Percentiles rank a stretch among this genome's conserved stretches.
phyloP scores from a whole-genome alignment of 2,329 filamentous ascomycete genomes.

The Dactylellina haptotyla region DNA sequence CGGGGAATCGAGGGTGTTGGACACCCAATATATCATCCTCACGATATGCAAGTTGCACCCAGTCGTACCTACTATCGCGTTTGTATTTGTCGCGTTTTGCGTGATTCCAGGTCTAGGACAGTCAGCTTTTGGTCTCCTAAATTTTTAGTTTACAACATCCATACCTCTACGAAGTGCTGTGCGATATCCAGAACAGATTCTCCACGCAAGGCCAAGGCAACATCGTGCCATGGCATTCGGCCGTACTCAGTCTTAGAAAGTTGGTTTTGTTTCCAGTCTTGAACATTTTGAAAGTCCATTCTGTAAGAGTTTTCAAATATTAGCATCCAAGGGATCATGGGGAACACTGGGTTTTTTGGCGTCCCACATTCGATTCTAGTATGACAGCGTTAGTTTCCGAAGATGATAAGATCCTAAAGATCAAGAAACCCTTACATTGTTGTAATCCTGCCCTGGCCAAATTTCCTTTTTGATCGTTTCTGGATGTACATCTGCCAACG shows the following conservation, averaged over 20 bases:
- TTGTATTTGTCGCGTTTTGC: constrained; percentile 97
- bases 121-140: constrained; percentile 7
- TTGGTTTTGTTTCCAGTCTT: constrained; percentile 93
- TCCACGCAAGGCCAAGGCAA: constrained; percentile 88
- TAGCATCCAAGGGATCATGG: constrained; percentile 76
- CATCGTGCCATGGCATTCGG: constrained; percentile 98
- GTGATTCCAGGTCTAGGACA: constrained; percentile 86
- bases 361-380: constrained; percentile 46
- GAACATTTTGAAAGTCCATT: constrained; percentile 88
- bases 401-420: no score
- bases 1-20: constrained; percentile 86
- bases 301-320: constrained; percentile 3
- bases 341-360: neutral
- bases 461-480: constrained; percentile 82
- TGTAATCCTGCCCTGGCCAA: constrained; percentile 96
- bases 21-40: constrained; percentile 87
- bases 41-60: constrained; percentile 81
- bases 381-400: neutral
- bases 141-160: no score
- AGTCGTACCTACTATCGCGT: constrained; percentile 82
- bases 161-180: constrained; percentile 79
- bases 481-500: constrained; percentile 86
- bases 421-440: constrained; percentile 62
- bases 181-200: constrained; percentile 93
- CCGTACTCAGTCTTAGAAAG: constrained; percentile 89